A percentile compares a stretch with the other conserved stretches of the same genome.
Conservation (phyloP, 2,329 filamentous ascomycete genomes). For the Xylariaceae sp. region DNA sequence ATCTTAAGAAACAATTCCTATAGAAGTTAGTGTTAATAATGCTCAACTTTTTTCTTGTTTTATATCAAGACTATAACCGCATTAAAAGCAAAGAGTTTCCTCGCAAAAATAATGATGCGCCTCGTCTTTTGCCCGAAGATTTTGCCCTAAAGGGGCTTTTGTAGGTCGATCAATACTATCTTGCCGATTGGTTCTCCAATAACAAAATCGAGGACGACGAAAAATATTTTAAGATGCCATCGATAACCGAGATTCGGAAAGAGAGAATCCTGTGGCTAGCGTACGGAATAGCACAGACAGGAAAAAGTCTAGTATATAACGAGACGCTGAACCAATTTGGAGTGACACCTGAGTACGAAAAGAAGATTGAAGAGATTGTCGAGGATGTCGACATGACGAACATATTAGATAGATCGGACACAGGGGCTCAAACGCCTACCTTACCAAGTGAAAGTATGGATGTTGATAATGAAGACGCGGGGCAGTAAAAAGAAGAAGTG, state of each 20-base stretch:
- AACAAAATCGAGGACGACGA: conserved; percentile 66
- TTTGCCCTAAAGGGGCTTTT: conserved; percentile 63
- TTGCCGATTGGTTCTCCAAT: conserved; percentile 55
- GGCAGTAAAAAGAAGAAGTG: too few species aligned
- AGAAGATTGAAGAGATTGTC: conserved; percentile 26
- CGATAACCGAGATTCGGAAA: conserved; percentile 55
- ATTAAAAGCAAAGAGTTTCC: conserved; percentile 49
- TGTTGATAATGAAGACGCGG: too few species aligned
- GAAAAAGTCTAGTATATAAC: conserved; percentile 48
- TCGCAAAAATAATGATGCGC: conserved; percentile 40
- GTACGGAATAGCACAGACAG: conserved; percentile 41
- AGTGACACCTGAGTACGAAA: conserved; percentile 37
- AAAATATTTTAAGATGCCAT: conserved; percentile 59
- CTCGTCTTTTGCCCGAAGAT: conserved; percentile 65
- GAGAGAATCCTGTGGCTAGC: conserved; percentile 61
- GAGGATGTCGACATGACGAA: too few species aligned
- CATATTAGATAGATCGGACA: too few species aligned
- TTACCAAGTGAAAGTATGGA: too few species aligned
- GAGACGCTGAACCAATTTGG: conserved; percentile 36
- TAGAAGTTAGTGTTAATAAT: conserved; percentile 50
- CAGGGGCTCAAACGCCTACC: too few species aligned
- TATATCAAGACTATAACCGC: conserved; percentile 29
- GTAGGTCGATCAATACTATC: conserved; percentile 59
- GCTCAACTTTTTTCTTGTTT: conserved; percentile 38
- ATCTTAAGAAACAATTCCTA: conserved; percentile 46